phyloP scores from a whole-genome alignment of 1,284 basidiomycete genomes.

The Trichosporon sp. region DNA sequence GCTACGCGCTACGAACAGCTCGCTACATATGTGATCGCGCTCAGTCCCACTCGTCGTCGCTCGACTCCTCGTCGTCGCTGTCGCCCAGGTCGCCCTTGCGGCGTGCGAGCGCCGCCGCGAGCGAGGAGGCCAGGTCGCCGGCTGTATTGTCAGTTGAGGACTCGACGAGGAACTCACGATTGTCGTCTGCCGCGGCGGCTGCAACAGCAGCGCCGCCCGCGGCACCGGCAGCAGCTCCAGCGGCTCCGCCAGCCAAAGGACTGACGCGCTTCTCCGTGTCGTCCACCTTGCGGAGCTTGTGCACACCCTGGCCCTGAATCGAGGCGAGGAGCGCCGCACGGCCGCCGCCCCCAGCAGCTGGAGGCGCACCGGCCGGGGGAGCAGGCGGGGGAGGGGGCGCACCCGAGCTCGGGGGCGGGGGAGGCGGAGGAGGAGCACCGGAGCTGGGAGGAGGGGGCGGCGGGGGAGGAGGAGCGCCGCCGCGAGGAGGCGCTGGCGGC shows the following conservation, averaged over 20 bases:
- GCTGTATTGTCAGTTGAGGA: slow-evolving; percentile 5
- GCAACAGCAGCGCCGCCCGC: slow-evolving; percentile 46
- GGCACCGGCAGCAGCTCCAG: slow-evolving; percentile 50
- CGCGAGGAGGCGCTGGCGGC: slow-evolving; percentile 24
- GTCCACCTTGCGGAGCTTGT: slow-evolving; percentile 65
- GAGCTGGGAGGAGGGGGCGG: slow-evolving; percentile 22
- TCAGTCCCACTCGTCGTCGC: slow-evolving; percentile 79
- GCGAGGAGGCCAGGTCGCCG: slow-evolving; percentile 61
- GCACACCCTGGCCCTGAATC: slow-evolving; percentile 66
- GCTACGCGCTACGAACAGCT: not conserved
- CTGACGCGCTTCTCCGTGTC: slow-evolving; percentile 36
- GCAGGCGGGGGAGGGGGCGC: slow-evolving; percentile 40
- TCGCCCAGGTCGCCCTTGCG: slow-evolving; percentile 87
- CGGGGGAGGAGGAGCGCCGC: slow-evolving; percentile 33
- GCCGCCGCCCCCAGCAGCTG: slow-evolving; percentile 44
- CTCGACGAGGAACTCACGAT: slow-evolving; percentile 19
- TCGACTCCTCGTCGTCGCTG: slow-evolving; percentile 82
- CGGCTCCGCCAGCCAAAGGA: slow-evolving; percentile 53
- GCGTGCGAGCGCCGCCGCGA: slow-evolving; percentile 64
- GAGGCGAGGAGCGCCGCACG: slow-evolving; percentile 62
- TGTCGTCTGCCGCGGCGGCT: slow-evolving; percentile 25
- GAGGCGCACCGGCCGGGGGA: slow-evolving; percentile 28
- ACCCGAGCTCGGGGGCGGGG: slow-evolving; percentile 24
- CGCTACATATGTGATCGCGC: not conserved
- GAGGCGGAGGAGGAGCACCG: slow-evolving; percentile 27